Conservation (phyloP, 139 green algal species). For the Micromonas commoda region DNA sequence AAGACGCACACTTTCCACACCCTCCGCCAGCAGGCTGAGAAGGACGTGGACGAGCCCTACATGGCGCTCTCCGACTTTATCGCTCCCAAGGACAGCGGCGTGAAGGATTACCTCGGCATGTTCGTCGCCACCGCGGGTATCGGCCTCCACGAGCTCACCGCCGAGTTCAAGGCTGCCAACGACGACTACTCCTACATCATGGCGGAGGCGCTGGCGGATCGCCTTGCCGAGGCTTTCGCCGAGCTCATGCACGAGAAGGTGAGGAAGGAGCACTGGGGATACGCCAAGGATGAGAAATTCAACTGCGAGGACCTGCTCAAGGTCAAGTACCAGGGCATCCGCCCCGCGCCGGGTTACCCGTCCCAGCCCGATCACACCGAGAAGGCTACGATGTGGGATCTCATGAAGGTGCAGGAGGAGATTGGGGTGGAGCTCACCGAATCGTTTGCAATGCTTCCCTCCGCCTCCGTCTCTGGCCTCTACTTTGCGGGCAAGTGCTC, state of each 20-base stretch:
- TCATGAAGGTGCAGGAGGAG: constrained; percentile 72
- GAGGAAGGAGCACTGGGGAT: constrained; percentile 87
- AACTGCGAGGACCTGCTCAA: constrained; percentile 90
- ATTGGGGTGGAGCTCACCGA: constrained; percentile 88
- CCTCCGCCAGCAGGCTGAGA: constrained; percentile 77
- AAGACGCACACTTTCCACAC: constrained; percentile 41
- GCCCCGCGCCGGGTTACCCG: constrained; percentile 95
- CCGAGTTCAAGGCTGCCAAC: constrained; percentile 60
- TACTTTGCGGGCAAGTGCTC: constrained; percentile 78
- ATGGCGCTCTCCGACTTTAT: constrained; percentile 93
- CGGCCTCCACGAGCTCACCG: constrained; percentile 77
- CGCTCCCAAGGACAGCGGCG: constrained; percentile 67
- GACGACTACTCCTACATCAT: constrained; percentile 89
- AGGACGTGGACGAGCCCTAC: constrained; percentile 74
- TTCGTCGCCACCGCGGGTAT: constrained; percentile 78
- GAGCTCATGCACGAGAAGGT: constrained; percentile 89
- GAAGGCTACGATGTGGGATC: constrained; percentile 93
- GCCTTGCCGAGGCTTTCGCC: constrained; percentile 92
- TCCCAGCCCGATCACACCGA: constrained; percentile 97
- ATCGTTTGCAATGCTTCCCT: constrained; percentile 90
- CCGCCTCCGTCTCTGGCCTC: constrained; percentile 85
- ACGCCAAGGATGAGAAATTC: constrained; percentile 78
- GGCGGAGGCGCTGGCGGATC: constrained; percentile 92
- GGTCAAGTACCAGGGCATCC: constrained; percentile 98
- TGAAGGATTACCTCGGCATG: constrained; percentile 91